A percentile compares a stretch with the other conserved stretches of the same genome.
These are phyloP conservation scores for Acanthamoeba lenticulata DNA, from an alignment of 208 protist species.

Conservation along the genomic window DNA sequence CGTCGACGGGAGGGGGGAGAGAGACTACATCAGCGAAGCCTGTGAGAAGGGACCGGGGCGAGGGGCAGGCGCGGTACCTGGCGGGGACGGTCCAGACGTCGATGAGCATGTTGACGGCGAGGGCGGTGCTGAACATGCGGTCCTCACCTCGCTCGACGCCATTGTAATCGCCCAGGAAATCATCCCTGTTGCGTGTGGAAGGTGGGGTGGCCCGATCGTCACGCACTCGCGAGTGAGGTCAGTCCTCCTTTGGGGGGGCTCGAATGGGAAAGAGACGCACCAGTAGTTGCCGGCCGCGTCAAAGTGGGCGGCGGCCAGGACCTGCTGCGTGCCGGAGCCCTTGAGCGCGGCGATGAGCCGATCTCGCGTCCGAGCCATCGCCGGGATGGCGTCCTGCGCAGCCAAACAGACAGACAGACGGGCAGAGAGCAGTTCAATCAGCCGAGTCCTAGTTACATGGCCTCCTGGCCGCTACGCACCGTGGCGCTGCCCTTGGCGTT, in stretches of 20 bases:
- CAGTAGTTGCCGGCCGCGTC: not conserved
- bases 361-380: not conserved
- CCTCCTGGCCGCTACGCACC: not conserved
- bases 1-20: not conserved
- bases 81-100: not conserved
- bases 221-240: not conserved
- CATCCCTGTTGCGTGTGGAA: not conserved
- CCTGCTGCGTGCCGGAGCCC: not conserved
- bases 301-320: not conserved
- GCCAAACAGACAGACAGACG: not conserved
- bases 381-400: not conserved
- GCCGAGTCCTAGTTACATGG: too few relatives aligned
- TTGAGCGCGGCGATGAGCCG: not conserved
- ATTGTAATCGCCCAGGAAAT: slow-evolving; percentile 22
- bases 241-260: too few relatives aligned
- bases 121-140: not conserved
- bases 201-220: not conserved
- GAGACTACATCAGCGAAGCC: not conserved
- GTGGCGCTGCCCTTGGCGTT: not conserved
- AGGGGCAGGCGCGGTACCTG: not conserved
- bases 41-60: not conserved
- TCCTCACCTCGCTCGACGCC: not conserved
- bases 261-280: not conserved
- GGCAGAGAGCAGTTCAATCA: not conserved
- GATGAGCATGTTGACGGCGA: slow-evolving; percentile 21